Evolutionary conservation across 2,329 filamentous ascomycete genomes (phyloP), one percentile per base, ranked within the genome.

Genomic region (Xylariomycetidae sp.): DNA sequence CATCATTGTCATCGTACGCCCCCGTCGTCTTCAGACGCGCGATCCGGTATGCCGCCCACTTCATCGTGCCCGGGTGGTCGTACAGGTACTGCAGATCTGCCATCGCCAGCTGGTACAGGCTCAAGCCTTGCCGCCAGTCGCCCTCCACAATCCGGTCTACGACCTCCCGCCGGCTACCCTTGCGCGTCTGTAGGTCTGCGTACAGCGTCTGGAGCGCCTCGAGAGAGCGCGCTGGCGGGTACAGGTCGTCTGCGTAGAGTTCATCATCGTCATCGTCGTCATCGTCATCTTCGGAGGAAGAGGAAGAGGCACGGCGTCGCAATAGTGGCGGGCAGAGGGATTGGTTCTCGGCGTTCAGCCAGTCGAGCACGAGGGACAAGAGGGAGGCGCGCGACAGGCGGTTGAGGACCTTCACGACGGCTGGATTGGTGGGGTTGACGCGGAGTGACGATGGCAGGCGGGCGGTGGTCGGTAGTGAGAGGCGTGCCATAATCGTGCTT

Each of bases 331-430:
- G 65, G 26, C 74, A 80, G 13, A 72, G 64, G 4, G 70, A 59
- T 25, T 77, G 65, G 42, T 83, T 80, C 42, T 70, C 65, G 30
- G 81, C 74, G 37, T 82, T 75, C 3, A 93, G 76, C 87, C 87
- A 94, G 61, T 82, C 73, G 15, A 88, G 69, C 1, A 74, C 82
- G 7, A 94, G 70, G 0, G 78, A 74, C 17, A 92, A 62, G 15
- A 94, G 72, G 0, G 83, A 78, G 29, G 79, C 65, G 31, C 86
- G 79, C 2, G 85, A 82, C 13, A 93, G 70, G 34, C 79, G 80
- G 39, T 67, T 72, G 30, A 94, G 68, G 25, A 74, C 68, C 56
- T 83, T 86, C 43, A 72, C 57, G 30, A 87, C 72, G 19, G 77
- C 67, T 28, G 74, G 65, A 52, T 81, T 82, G 38, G 73, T 66